phyloP scores from a whole-genome alignment of 371 early-diverging fungal species.

The Mortierella sp. region DNA sequence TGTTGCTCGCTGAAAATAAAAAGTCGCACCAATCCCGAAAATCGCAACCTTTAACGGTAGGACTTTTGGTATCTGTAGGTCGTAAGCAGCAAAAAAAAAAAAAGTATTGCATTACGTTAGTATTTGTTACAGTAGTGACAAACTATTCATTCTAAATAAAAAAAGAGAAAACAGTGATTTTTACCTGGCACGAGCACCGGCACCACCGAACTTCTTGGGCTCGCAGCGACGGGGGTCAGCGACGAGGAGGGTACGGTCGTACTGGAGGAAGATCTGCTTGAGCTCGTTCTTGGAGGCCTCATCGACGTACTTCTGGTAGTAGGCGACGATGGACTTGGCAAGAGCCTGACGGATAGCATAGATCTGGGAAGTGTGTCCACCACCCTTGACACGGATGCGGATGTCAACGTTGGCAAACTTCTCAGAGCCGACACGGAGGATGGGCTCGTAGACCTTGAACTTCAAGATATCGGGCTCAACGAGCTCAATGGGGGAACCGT shows the following conservation, averaged over 20 bases:
- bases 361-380: slow-evolving; percentile 98
- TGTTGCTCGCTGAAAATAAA: slow-evolving; percentile 6
- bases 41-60: slow-evolving; percentile 45
- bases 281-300: slow-evolving; percentile 99
- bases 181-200: slow-evolving; percentile 99
- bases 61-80: slow-evolving; percentile 54
- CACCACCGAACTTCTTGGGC: slow-evolving; percentile 99
- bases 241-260: slow-evolving; percentile 99
- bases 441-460: slow-evolving; percentile 99
- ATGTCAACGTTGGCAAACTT: slow-evolving; percentile 98
- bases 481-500: slow-evolving; percentile 95
- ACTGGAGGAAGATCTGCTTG: slow-evolving; percentile 94
- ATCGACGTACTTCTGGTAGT: slow-evolving; percentile 99
- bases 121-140: neutral
- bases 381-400: slow-evolving; percentile 84
- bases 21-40: slow-evolving; percentile 33
- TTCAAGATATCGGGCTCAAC: slow-evolving; percentile 97
- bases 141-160: neutral
- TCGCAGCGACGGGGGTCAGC: slow-evolving; percentile 99
- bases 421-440: slow-evolving; percentile 97
- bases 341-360: slow-evolving; percentile 99
- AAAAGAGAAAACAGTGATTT: too few relatives aligned
- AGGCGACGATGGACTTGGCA: slow-evolving; percentile 99
- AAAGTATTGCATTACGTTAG: neutral
- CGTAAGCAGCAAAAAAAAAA: neutral